Evolutionary conservation across 2,329 filamentous ascomycete species (phyloP), one percentile per base, ranked within the genome.

Genomic region (Daldinia sp.): DNA sequence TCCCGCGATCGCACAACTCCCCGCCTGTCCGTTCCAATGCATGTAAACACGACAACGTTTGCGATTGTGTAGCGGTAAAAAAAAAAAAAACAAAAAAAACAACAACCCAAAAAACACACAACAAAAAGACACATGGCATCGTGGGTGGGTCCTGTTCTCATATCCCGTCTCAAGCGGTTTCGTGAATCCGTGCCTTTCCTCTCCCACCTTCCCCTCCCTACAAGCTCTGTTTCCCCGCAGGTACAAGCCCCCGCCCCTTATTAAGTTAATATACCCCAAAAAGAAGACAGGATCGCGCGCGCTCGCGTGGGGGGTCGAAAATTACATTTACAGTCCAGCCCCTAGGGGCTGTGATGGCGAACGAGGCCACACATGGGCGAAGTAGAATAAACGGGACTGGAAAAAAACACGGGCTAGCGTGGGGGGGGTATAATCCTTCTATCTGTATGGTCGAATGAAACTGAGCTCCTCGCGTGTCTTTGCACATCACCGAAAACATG

Each of bases 341-440:
- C 23, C 50, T 27, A 35, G 17, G 52, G 52, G 27, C 41, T 55
- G 50, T 45, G 50, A 30, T 37, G 48, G 47, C 43, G 61, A 41
- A 34, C 7, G 21, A 34, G 30, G 29, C 48, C 34, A 43, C 45
- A 39, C 41, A 37, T 43, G 30, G 32, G 45, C 27, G 29, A 57
- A 54, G 13, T 19, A 50, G 52, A 39, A 52, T 34, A 48, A 56
- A 55, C 13, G 41, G 58, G 45, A 32, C 11, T 15, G 25, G 47
- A 35, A 43, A 55, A 45, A 67, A 61, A 39, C 27, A 60, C n/a
- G 45, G 55, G 58, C 41, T 52, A 57, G 54, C 39, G 59, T 54
- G 51, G 50, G 61, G 50, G 61, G 58, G 65, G 65, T 68, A 68
- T 68, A 68, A 61, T 68, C 65, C 59, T 45, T 68, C 65, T 68